A percentile compares a stretch with the other conserved stretches of the same genome.
phyloP scores from a whole-genome alignment of 2,329 filamentous ascomycete genomes.

The Pseudopyricularia cyperi region DNA sequence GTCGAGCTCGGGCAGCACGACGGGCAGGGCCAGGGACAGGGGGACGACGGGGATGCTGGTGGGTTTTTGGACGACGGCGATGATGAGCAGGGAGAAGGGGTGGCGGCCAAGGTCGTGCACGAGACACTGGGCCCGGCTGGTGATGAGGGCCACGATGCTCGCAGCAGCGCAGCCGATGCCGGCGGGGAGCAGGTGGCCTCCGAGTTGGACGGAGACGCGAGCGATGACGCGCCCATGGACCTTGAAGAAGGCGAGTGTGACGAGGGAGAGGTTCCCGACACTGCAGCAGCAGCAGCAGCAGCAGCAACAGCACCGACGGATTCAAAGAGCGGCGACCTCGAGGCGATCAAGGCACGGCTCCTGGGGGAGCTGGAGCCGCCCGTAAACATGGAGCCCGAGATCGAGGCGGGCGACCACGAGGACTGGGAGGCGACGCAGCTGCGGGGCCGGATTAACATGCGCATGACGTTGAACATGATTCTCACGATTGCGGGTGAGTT shows the following conservation, averaged over 20 bases:
- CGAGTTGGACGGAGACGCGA: conserved; percentile 13
- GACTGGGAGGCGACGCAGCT: conserved; percentile 14
- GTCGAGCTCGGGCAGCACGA: conserved; percentile 21
- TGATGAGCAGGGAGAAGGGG: conserved; percentile 1
- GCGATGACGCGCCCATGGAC: conserved; percentile 8
- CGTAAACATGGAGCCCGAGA: conserved; percentile 4
- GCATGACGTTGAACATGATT: conserved; percentile 83
- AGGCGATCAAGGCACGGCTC: conserved; percentile 33
- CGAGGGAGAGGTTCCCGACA: conserved; percentile 20
- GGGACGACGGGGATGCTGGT: conserved; percentile 33
- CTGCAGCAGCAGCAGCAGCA: conserved; percentile 10
- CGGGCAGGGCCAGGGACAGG: conserved; percentile 16
- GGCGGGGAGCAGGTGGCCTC: conserved; percentile 8
- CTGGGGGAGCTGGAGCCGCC: conserved; percentile 25
- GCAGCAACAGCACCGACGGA: conserved; percentile 10
- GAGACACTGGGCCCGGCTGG: conserved; percentile 11
- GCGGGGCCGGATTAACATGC: conserved; percentile 35
- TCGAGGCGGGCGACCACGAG: conserved; percentile 6
- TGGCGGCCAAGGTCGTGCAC: not conserved
- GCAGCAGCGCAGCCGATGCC: conserved; percentile 5
- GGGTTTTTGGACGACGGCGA: conserved; percentile 15
- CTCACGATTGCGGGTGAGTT: conserved; percentile 76
- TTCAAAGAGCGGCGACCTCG: conserved; percentile 20
- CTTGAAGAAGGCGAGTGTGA: conserved; percentile 15
- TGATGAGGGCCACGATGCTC: not conserved